Evolutionary conservation across 1,139 yeast species (phyloP), one percentile per base, ranked within the genome.

Genomic region (Pichia terricola): DNA sequence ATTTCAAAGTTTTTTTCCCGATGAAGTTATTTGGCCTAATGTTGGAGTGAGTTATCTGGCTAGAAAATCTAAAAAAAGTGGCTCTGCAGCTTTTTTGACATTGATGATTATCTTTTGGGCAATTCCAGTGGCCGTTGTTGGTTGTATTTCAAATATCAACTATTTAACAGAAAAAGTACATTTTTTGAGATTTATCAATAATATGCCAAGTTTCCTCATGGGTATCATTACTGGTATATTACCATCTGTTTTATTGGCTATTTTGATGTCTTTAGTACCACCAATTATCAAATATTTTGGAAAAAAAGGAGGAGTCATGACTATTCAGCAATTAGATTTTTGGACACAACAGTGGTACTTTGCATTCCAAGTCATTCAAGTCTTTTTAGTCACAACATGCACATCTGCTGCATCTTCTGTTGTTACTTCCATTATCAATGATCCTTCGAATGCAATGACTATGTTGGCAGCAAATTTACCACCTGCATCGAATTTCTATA

Each of bases 111-210:
- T 89, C 45, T 82, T 88, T 61, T 91, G 97, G 97, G 76, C 95
- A 48, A 72, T 88, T 56, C 97, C 97, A 22, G 96, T 89, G 43
- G 95, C 96, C 2, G 86, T 87, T 62, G 96, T 91, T 45, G 97
- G 97, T 80, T 70, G 81, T 58, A 75, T 91, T 53, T 88, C 97
- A 26, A 89, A 89, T 65, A 75, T 91, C 55, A 78, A 82, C 51
- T 74, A 72, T 55, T 70, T 88, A 62, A 84, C 81, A 35, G 69
- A 76, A 42, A 78, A 76, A 51, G 70, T 88, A 27, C 84, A 68
- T 26, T 88, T 82, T 71, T 73, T 89, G 55, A 61, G 67, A 30
- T 89, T 85, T 62, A 75, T 91, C 54, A 64, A 79, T 59, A 74
- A 80, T 32, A 66, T 87, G 67, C 96, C 96, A 31, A 35, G 53